Evolutionary conservation across 2,329 filamentous ascomycete species (phyloP).

Genomic region (Alternaria gaisen): DNA sequence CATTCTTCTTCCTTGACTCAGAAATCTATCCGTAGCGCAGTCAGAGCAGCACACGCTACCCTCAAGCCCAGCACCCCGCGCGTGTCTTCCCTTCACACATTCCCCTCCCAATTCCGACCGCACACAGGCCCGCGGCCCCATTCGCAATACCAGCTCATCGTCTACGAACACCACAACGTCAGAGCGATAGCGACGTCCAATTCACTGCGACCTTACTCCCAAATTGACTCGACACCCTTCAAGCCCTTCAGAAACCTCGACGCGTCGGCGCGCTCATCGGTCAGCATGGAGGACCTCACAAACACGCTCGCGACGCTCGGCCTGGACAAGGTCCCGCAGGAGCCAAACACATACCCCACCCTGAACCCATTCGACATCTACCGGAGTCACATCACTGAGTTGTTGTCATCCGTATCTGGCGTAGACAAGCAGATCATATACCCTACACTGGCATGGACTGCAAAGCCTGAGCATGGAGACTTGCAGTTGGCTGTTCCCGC

Average conservation of each 20-base stretch:
- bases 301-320: conserved; percentile 49
- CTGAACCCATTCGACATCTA: conserved; percentile 82
- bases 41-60: conserved; percentile 14
- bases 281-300: conserved; percentile 50
- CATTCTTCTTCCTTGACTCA: conserved; percentile 43
- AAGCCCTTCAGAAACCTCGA: conserved; percentile 36
- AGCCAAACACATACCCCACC: conserved; percentile 64
- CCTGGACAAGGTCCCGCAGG: conserved; percentile 50
- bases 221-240: conserved; percentile 29
- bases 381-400: conserved; percentile 76
- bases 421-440: conserved; percentile 77
- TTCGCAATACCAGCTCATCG: conserved; percentile 16
- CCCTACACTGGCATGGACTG: conserved; percentile 79
- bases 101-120: conserved; percentile 11
- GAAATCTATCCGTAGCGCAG: conserved; percentile 5
- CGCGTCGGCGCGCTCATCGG: conserved; percentile 29
- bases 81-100: conserved; percentile 2
- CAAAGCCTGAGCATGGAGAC: conserved; percentile 82
- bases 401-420: conserved; percentile 73
- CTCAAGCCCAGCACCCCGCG: conserved; percentile 1
- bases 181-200: neutral
- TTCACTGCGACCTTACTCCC: conserved; percentile 23
- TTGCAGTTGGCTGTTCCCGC: conserved; percentile 80
- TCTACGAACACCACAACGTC: conserved; percentile 4
- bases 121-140: conserved; percentile 11